Evolutionary conservation across 23 red algal genomes (phyloP).

Genomic region (Gracilaria domingensis): DNA sequence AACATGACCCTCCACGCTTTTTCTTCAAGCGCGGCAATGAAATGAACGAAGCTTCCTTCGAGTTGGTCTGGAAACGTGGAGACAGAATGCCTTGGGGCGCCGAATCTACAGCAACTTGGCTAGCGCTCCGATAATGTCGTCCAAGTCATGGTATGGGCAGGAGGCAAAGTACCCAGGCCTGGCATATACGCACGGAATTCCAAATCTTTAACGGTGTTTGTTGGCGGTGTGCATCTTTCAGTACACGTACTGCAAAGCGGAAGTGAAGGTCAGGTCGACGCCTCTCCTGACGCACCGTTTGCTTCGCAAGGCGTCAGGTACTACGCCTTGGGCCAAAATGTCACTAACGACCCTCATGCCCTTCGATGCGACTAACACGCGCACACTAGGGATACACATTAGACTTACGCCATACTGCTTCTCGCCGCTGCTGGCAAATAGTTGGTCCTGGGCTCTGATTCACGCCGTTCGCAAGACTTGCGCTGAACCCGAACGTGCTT

Average conservation of each 20-base stretch:
- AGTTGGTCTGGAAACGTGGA: background rate
- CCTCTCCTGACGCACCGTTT: background rate
- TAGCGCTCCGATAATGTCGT: no score
- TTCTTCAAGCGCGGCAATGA: no score
- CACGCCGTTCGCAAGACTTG: background rate
- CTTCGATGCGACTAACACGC: background rate
- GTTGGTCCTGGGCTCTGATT: background rate
- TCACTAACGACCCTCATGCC: background rate
- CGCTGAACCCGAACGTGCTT: background rate
- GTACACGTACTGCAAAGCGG: background rate
- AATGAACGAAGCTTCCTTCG: background rate
- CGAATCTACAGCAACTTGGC: no score
- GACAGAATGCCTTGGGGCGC: background rate
- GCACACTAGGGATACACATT: slow-evolving; percentile 7
- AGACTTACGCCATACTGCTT: background rate
- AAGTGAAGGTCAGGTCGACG: background rate
- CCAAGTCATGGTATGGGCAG: background rate
- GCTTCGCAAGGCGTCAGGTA: no score
- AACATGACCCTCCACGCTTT: no score
- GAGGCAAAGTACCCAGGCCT: background rate
- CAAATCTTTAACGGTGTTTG: background rate
- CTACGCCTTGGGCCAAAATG: background rate
- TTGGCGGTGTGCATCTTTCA: background rate
- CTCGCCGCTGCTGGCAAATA: background rate
- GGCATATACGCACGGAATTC: background rate